These are phyloP conservation scores for Pyrus communis DNA, from an alignment of 306 rosid genomes.

Conservation along the genomic window DNA sequence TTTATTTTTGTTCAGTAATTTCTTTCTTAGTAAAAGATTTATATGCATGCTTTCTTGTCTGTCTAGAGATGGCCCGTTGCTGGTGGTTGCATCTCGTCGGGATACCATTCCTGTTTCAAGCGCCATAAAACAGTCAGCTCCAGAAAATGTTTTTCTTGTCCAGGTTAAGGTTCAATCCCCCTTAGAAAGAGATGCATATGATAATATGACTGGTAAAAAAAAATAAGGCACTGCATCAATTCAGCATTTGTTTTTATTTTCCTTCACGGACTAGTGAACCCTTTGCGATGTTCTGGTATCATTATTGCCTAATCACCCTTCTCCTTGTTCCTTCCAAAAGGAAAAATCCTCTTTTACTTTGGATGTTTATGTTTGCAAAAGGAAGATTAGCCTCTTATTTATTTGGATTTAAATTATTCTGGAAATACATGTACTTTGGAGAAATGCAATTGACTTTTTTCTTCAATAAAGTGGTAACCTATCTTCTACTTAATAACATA, in stretches of 20 bases:
- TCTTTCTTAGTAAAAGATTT: background rate
- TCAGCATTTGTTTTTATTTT: background rate
- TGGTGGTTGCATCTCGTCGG: constrained; percentile 86
- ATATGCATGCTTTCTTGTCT: background rate
- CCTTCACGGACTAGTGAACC: background rate
- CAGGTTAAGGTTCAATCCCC: constrained; percentile 53
- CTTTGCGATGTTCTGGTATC: background rate
- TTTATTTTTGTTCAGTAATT: background rate
- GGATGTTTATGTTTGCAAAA: background rate
- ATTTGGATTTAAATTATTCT: background rate
- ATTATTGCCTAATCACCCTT: background rate
- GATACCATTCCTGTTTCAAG: constrained; percentile 77
- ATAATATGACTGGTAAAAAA: background rate
- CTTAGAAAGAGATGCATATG: background rate
- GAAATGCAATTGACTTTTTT: background rate
- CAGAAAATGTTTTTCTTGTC: constrained; percentile 82
- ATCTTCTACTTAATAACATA: background rate
- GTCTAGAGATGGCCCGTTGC: constrained; percentile 70
- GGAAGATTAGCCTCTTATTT: background rate
- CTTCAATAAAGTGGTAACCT: background rate
- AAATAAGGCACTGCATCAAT: background rate
- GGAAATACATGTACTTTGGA: background rate
- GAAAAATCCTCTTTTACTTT: background rate
- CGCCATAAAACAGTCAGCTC: constrained; percentile 77
- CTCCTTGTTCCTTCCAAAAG: background rate